Evolutionary conservation across 1,284 basidiomycete species (phyloP), one percentile per base, ranked within the genome.

Genomic region (Pulveroboletus sp.): DNA sequence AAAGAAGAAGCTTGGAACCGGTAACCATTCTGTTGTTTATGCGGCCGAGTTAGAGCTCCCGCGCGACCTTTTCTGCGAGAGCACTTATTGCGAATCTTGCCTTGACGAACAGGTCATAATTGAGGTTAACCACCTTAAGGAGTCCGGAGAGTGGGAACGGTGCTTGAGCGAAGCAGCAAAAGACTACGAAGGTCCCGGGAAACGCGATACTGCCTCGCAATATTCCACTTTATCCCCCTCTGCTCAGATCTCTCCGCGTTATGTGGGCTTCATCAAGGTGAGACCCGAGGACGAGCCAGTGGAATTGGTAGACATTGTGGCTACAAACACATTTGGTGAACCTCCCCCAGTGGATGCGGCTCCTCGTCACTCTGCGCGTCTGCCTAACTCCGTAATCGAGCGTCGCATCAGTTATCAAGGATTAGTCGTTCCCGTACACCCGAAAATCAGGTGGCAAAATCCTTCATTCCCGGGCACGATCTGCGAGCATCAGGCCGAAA

Each of bases 1-100:
- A 1, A 35, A 46, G 5, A 54, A 70, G 24, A 43, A 24, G 22
- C 58, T 70, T 8, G 78, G 78, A 4, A 18, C 17, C 2, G 78
- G 78, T 0, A 63, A 75, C 57, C 77, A 78, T 56, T 78, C 77
- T 1, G 47, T 66, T 18, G 73, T 77, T 9, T 75, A 76, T 49
- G 43, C 65, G 40, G 75, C 71, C 17, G 77, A 77, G 56, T 70
- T 72, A 61, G 77, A 79, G 56, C 60, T 78, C 20, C 76, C 78
- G 1, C 71, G 77, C 3, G 63, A 70, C 11, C 36, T 72, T 10
- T 62, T 79, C 20, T 60, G 74, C 20, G 56, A 67, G 15, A 53
- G 54, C 36, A 52, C 47, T 4, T 48, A 57, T 31, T 67, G 64
- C 51, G 40, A 46, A 17, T 1, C 22, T 25, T 65, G 65, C 38